Conservation (phyloP, 805 yeast species). For the Clavispora vitiphila region DNA sequence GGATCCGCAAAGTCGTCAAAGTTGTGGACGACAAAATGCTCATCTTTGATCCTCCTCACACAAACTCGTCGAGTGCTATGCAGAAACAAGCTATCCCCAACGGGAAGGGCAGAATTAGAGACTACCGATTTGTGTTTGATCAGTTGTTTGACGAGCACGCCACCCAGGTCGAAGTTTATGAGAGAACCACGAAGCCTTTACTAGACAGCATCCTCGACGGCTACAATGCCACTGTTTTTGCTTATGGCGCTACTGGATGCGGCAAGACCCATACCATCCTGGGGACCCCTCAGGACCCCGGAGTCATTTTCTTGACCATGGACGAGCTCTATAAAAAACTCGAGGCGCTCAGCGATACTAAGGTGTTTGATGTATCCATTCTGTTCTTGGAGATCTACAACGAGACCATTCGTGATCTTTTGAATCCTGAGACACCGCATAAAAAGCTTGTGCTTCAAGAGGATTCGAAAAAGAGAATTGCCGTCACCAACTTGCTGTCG, state of each 20-base stretch:
- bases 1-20: slow-evolving; percentile 64
- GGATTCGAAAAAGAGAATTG: slow-evolving; percentile 57
- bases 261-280: slow-evolving; percentile 93
- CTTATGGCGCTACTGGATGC: slow-evolving; percentile 97
- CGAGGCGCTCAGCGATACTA: slow-evolving; percentile 49
- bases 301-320: slow-evolving; percentile 75
- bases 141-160: slow-evolving; percentile 63
- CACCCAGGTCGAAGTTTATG: slow-evolving; percentile 63
- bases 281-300: slow-evolving; percentile 71
- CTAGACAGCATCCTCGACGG: slow-evolving; percentile 77
- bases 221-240: slow-evolving; percentile 85
- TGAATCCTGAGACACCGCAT: slow-evolving; percentile 48
- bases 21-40: slow-evolving; percentile 84
- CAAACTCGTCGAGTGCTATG: slow-evolving; percentile 53
- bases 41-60: slow-evolving; percentile 79
- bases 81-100: slow-evolving; percentile 41
- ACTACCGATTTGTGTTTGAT: slow-evolving; percentile 81
- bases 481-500: slow-evolving; percentile 65
- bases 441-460: slow-evolving; percentile 62
- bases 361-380: slow-evolving; percentile 54
- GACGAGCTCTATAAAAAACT: slow-evolving; percentile 65
- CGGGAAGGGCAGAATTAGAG: slow-evolving; percentile 49
- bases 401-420: slow-evolving; percentile 78
- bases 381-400: slow-evolving; percentile 87
- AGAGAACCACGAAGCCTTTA: slow-evolving; percentile 63